Percentiles rank a stretch among this genome's conserved stretches.
Conservation (phyloP, 352 stramenopile genomes). For the Pythium phragmiticola region DNA sequence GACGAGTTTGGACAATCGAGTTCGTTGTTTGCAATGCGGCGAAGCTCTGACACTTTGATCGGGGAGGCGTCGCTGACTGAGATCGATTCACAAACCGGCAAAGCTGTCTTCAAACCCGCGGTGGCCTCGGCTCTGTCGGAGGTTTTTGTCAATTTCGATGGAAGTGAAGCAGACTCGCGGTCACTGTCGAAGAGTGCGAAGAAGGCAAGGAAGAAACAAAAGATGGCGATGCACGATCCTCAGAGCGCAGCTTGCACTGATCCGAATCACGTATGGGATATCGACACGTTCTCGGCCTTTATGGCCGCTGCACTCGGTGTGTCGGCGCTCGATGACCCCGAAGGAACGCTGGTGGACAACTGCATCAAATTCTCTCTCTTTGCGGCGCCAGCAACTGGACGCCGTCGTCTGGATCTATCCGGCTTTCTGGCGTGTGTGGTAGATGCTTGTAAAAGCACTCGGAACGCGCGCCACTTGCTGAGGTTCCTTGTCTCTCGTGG, state of each 20-base stretch:
- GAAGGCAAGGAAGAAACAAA: conserved; percentile 49
- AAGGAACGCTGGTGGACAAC: conserved; percentile 30
- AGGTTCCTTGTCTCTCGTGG: conserved; percentile 13
- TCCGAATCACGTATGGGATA: conserved; percentile 35
- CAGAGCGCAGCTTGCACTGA: not conserved
- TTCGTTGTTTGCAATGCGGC: conserved; percentile 1
- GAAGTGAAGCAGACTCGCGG: not conserved
- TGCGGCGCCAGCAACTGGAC: not conserved
- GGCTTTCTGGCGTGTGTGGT: conserved; percentile 24
- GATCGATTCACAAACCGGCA: conserved; percentile 5
- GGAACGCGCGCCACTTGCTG: conserved; percentile 11
- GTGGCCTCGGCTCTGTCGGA: conserved; percentile 8
- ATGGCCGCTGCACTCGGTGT: conserved; percentile 21
- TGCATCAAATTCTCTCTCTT: conserved; percentile 65
- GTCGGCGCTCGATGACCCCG: conserved; percentile 18
- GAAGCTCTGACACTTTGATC: not conserved
- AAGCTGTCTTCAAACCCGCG: conserved; percentile 5
- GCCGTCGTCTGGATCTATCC: conserved; percentile 10
- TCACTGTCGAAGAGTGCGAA: conserved; percentile 15
- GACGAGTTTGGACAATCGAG: conserved; percentile 14
- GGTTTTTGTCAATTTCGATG: conserved; percentile 18
- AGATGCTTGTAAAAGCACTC: conserved; percentile 19
- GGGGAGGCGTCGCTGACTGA: conserved; percentile 11
- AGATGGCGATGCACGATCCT: conserved; percentile 7
- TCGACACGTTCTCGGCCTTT: conserved; percentile 70